Conservation (phyloP, 495 filamentous ascomycete species). For the Tetracladium setigerum region DNA sequence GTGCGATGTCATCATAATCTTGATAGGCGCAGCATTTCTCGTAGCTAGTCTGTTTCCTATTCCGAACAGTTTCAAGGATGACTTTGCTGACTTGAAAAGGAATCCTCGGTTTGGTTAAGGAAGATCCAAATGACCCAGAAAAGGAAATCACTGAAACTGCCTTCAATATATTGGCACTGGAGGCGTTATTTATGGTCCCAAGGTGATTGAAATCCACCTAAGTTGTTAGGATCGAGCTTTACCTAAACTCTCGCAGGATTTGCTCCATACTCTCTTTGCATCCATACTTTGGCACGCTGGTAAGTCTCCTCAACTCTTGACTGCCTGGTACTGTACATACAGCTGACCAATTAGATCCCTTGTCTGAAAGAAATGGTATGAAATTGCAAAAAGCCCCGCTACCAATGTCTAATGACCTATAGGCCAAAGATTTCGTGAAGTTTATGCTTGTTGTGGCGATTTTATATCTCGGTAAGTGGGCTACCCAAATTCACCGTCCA, state of each 20-base stretch:
- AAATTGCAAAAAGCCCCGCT: neutral
- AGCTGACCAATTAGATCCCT: constrained; percentile 17
- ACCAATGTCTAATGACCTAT: constrained; percentile 38
- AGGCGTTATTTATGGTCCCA: constrained; percentile 86
- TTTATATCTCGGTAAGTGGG: constrained; percentile 48
- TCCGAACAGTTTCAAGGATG: neutral
- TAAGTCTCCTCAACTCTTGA: neutral
- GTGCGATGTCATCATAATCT: constrained; percentile 82
- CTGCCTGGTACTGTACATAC: neutral
- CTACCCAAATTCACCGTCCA: constrained; percentile 18
- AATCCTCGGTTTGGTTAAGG: constrained; percentile 60
- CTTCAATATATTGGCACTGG: constrained; percentile 83
- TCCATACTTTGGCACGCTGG: constrained; percentile 75
- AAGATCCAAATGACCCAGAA: constrained; percentile 26
- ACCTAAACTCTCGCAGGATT: constrained; percentile 38
- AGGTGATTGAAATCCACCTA: constrained; percentile 34
- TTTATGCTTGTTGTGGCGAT: constrained; percentile 84
- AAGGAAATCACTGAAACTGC: constrained; percentile 60
- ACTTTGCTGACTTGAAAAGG: constrained; percentile 34
- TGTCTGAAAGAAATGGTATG: constrained; percentile 24
- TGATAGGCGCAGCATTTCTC: constrained; percentile 69
- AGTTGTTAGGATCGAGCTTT: constrained; percentile 10
- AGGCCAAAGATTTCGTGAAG: constrained; percentile 82
- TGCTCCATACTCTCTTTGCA: constrained; percentile 85
- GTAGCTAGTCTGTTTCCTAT: constrained; percentile 37